phyloP scores from a whole-genome alignment of 306 rosid genomes.

The Malus asiatica region DNA sequence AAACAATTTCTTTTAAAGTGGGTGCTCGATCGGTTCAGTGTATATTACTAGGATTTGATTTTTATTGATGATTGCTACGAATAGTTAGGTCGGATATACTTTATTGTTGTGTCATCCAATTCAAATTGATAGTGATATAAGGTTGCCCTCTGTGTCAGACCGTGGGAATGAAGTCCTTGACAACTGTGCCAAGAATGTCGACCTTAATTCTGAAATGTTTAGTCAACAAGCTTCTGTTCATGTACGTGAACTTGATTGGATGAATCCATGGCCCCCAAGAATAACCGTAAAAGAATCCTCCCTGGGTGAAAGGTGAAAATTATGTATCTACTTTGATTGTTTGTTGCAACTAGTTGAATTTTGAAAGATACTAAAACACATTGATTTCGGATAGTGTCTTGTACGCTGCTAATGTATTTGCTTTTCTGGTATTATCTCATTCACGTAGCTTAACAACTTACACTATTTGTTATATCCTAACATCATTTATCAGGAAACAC shows the following conservation, averaged over 20 bases:
- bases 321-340: constrained; percentile 1
- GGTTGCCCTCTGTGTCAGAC: constrained; percentile 41
- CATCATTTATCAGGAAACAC: constrained; percentile 1
- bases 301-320: constrained; percentile 35
- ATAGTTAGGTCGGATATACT: neutral
- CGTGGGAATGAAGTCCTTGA: constrained; percentile 67
- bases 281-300: constrained; percentile 32
- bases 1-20: neutral
- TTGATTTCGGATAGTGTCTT: neutral
- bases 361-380: neutral
- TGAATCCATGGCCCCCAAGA: constrained; percentile 69
- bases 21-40: neutral
- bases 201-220: constrained; percentile 52
- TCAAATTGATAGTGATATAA: constrained; percentile 5
- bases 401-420: neutral
- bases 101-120: neutral
- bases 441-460: neutral
- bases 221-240: constrained; percentile 34
- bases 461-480: neutral
- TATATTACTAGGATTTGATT: neutral
- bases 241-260: constrained; percentile 88
- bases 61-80: neutral
- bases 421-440: neutral
- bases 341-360: neutral
- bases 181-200: constrained; percentile 69